Conservation (phyloP, 805 yeast species). For the Isabelozyma pseudorhagii region DNA sequence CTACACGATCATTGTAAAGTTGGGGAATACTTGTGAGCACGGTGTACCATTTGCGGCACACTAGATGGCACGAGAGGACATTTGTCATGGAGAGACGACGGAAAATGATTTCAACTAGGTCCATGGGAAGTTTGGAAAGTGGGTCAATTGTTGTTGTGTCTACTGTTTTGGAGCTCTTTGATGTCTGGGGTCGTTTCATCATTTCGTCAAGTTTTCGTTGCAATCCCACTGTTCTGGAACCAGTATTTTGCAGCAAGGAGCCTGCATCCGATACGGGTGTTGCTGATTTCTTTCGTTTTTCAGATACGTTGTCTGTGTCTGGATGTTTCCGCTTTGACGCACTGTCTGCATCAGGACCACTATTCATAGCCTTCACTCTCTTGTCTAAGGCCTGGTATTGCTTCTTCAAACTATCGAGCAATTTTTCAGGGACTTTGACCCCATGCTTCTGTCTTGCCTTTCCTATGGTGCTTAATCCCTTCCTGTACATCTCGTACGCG, state of each 20-base stretch:
- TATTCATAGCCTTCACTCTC: constrained; percentile 19
- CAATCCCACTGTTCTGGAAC: too few species aligned
- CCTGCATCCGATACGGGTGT: too few species aligned
- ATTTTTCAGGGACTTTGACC: constrained; percentile 29
- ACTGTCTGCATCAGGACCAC: not conserved
- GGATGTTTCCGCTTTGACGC: too few species aligned
- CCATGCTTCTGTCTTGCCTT: constrained; percentile 21
- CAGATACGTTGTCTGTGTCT: too few species aligned
- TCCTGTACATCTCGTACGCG: constrained; percentile 33
- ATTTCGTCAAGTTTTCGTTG: too few species aligned
- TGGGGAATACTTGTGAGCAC: constrained; percentile 21
- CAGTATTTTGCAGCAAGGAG: too few species aligned
- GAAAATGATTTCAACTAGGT: constrained; percentile 27
- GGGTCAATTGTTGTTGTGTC: constrained; percentile 18
- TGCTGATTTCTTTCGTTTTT: too few species aligned
- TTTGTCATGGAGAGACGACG: constrained; percentile 13
- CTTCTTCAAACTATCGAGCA: constrained; percentile 11
- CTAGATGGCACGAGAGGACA: constrained; percentile 28
- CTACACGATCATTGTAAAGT: constrained; percentile 18
- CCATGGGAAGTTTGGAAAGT: constrained; percentile 24
- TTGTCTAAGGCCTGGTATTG: constrained; percentile 21
- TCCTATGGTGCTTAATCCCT: constrained; percentile 37
- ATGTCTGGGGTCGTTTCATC: constrained; percentile 12
- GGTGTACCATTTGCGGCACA: constrained; percentile 31
- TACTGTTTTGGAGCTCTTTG: not conserved